Evolutionary conservation across 257 asterid genomes (phyloP), one percentile per base, ranked within the genome.

Genomic region (Solanum phureja): DNA sequence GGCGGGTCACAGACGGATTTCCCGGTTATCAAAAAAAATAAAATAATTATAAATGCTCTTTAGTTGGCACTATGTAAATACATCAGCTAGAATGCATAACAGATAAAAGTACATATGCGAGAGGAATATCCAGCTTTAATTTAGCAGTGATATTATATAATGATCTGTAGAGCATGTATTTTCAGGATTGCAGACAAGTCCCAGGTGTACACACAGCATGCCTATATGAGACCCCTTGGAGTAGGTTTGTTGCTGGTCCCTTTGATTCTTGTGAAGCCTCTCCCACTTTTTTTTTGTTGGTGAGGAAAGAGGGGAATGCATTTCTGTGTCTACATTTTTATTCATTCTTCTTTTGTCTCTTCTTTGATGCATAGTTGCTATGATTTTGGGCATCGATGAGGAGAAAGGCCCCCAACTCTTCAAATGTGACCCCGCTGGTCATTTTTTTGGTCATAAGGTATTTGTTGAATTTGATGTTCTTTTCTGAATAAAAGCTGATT

Each of bases 361-460:
- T 89, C 87, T 86, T 58, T 56, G 88, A 60, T 84, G 42, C 90
- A 23, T 84, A 98, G 99, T 98, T 91, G 98, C 98, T 7, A 98
- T 98, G 99, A 90, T 98, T 88, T 90, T 98, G 96, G 99, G 98
- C 56, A 92, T 98, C 83, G 99, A 98, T 66, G 98, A 95, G 87
- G 99, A 98, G 94, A 93, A 88, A 88, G 99, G 99, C 44, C 98
- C 99, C 86, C 99, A 94, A 89, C 99, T 98, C 88, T 98, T 96
- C 93, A 98, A 98, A 88, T 98, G 99, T 89, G 99, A 98, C 86
- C 99, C 99, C n/a, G 99, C 99, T 14, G 99, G 99, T 87, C 99
- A 98, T 90, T 98, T 98, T 90, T 98, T 94, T 68, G 99, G 99
- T 87, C 99, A 98, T 64, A 98, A 98, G 98, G 99, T 97, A 92